Base-by-base conservation (phyloP, 2,329 filamentous ascomycete genomes). In the Fusarium sp. region DNA sequence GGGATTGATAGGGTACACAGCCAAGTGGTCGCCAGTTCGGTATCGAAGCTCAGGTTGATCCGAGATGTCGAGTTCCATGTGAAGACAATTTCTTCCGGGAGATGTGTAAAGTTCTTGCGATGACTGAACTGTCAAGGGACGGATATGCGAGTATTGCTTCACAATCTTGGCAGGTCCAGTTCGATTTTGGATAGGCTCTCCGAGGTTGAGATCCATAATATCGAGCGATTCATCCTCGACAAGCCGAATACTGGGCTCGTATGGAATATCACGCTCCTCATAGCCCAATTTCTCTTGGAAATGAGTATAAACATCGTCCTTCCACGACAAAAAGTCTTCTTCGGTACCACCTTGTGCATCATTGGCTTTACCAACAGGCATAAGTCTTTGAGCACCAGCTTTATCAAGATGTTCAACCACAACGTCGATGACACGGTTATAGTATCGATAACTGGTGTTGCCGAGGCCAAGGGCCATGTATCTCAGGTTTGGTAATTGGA, bases 11-110 rank as follows among this genome's bases (percentile, higher is more conserved):
- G 81, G 80, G 70, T 77, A 83, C 2, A 83, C 62, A 16, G 78
- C 79, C 18, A 83, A 55, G 57, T 83, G 80, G 41, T 83, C 82
- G 2, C 81, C 81, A 3, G 82, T 82, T 49, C 77, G 71, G 67
- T 83, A 83, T 7, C 65, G 69, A 27, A 81, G 66, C 13, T 77
- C 69, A 2, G 74, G 67, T 11, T 74, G 60, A 59, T 34, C 69
- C 18, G 48, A 64, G 12, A 82, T 72, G 53, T 81, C 80, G 9
- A 83, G 63, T 29, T 83, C 81, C 52, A 83, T 72, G 57, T 82
- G 60, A 11, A 77, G 30, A 32, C 76, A 83, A 45, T 77, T 78
- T 24, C 77, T 68, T 32, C 68, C 57, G 12, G 59, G 68, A 24
- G 30, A 73, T 13, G 46, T 63, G 29, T 68, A 74, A 6, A 74